These are phyloP conservation scores for Salicornia ramosissima DNA, from an alignment of 148 eudicot species.

Conservation along the genomic window DNA sequence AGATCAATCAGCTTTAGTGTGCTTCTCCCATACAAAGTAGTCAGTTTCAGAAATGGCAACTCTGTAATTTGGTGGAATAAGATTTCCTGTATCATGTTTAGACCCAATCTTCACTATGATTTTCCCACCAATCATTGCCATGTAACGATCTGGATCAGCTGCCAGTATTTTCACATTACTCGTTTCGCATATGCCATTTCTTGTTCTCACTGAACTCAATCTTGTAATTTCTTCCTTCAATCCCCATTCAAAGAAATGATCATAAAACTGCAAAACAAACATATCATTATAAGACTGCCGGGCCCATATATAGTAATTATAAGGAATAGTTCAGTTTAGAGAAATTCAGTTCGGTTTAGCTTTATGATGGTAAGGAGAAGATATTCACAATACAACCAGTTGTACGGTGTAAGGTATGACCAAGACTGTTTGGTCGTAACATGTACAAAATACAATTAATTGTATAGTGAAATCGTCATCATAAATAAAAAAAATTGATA, in stretches of 20 bases:
- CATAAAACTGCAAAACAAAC: constrained; percentile 51
- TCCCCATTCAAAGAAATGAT: constrained; percentile 62
- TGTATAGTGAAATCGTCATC: too few relatives aligned
- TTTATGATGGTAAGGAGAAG: too few relatives aligned
- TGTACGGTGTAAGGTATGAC: too few relatives aligned
- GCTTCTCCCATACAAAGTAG: constrained; percentile 36
- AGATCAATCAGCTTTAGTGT: constrained; percentile 6
- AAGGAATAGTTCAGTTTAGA: too few relatives aligned
- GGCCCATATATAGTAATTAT: too few relatives aligned
- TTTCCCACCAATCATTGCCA: constrained; percentile 51
- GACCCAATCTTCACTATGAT: constrained; percentile 33
- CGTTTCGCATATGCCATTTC: constrained; percentile 39
- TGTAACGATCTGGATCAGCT: constrained; percentile 47
- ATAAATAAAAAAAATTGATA: too few relatives aligned
- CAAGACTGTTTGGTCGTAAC: too few relatives aligned
- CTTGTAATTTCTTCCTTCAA: constrained; percentile 45
- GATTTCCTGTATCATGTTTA: constrained; percentile 34
- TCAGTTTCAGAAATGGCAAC: constrained; percentile 38
- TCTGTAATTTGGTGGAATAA: constrained; percentile 44
- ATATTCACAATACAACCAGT: too few relatives aligned
- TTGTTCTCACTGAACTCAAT: constrained; percentile 31
- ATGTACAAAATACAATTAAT: too few relatives aligned
- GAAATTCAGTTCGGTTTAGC: too few relatives aligned
- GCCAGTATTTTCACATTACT: constrained; percentile 53
- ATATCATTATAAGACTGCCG: too few relatives aligned